These are phyloP conservation scores for Coemansia sp. DNA, from an alignment of 192 early-diverging fungal genomes.

Conservation along the genomic window DNA sequence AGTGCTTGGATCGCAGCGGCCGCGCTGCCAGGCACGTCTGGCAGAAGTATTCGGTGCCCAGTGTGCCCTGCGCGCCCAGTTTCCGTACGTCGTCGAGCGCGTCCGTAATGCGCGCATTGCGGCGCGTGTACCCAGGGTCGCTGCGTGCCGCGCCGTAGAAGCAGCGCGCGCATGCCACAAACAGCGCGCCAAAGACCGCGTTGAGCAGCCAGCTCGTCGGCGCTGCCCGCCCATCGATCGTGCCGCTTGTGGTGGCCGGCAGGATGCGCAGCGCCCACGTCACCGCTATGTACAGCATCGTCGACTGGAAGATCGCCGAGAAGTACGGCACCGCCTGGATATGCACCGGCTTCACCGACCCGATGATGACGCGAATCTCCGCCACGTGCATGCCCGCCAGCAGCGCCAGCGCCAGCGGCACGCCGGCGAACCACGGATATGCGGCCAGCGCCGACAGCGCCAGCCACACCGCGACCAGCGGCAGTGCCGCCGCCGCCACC, in stretches of 20 bases:
- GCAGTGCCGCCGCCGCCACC: constrained; percentile 64
- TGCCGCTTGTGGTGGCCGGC: constrained; percentile 54
- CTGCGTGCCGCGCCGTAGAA: constrained; percentile 70
- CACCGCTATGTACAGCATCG: constrained; percentile 65
- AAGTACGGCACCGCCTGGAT: constrained; percentile 78
- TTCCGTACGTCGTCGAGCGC: constrained; percentile 34
- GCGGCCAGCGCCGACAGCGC: constrained; percentile 54
- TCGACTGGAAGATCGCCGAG: constrained; percentile 83
- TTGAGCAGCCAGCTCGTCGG: constrained; percentile 51
- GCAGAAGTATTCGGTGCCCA: constrained; percentile 83
- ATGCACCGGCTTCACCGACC: constrained; percentile 46
- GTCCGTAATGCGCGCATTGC: constrained; percentile 35
- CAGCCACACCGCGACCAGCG: constrained; percentile 63
- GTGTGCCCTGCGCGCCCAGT: constrained; percentile 63
- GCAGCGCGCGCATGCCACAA: constrained; percentile 59
- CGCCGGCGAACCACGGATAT: constrained; percentile 75
- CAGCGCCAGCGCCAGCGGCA: constrained; percentile 57
- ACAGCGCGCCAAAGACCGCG: constrained; percentile 63
- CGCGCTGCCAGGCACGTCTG: constrained; percentile 75
- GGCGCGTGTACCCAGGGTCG: constrained; percentile 80
- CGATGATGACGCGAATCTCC: constrained; percentile 59
- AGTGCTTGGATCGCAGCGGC: constrained; percentile 92
- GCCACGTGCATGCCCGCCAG: constrained; percentile 57
- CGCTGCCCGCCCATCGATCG: constrained; percentile 17
- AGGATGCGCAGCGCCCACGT: constrained; percentile 67